phyloP scores from a whole-genome alignment of 495 filamentous ascomycete genomes.

The Hyaloscypha variabilis region DNA sequence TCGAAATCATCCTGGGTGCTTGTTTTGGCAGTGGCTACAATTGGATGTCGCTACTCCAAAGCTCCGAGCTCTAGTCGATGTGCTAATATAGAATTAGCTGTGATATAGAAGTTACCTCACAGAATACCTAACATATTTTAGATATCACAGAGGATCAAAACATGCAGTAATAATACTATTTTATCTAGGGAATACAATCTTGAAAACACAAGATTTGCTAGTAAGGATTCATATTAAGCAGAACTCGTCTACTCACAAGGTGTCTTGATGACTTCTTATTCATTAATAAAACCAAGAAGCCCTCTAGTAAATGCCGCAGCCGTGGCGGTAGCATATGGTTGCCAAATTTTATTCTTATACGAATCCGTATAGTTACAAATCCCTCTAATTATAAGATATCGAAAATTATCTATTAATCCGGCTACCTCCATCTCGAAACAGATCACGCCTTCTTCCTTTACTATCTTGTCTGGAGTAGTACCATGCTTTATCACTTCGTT shows the following conservation, averaged over 20 bases:
- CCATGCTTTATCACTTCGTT: slow-evolving; percentile 44
- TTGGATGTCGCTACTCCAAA: no score
- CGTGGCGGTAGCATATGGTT: slow-evolving; percentile 36
- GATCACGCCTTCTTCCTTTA: slow-evolving; percentile 30
- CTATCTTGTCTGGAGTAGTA: slow-evolving; percentile 35
- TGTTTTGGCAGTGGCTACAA: no score
- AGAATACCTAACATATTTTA: no score
- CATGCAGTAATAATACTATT: no score
- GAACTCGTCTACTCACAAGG: slow-evolving; percentile 3
- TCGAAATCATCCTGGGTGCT: no score
- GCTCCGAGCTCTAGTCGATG: no score
- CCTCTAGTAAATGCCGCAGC: slow-evolving; percentile 41
- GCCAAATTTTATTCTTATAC: slow-evolving; percentile 44
- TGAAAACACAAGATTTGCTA: slow-evolving; percentile 6
- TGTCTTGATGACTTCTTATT: slow-evolving; percentile 9
- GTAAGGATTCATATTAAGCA: slow-evolving; percentile 2
- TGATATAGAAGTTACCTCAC: no score
- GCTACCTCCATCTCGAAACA: slow-evolving; percentile 53
- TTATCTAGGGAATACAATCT: background rate
- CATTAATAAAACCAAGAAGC: slow-evolving; percentile 19
- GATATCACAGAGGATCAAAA: no score
- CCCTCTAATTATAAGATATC: slow-evolving; percentile 42
- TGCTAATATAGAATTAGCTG: no score
- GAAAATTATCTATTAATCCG: slow-evolving; percentile 36
- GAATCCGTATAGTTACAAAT: slow-evolving; percentile 43